Percentiles rank a stretch among this genome's conserved stretches.
phyloP scores from a whole-genome alignment of 768 basidiomycete genomes.

The Fistulinella prunicolor region DNA sequence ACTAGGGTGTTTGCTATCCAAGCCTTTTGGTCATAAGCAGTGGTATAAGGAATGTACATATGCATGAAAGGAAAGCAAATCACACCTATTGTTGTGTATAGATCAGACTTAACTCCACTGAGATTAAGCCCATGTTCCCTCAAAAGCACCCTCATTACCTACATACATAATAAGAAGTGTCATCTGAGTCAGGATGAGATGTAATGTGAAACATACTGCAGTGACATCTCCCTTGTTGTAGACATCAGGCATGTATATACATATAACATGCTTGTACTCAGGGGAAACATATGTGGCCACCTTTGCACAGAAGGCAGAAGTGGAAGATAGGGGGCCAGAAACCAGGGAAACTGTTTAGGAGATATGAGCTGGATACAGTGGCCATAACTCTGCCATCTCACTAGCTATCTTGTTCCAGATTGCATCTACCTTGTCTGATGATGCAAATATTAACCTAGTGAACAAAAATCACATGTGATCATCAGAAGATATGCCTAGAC shows the following conservation, averaged over 20 bases:
- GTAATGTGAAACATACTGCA: slow-evolving; percentile 37
- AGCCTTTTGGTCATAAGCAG: slow-evolving; percentile 38
- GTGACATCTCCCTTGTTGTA: slow-evolving; percentile 60
- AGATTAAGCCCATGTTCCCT: slow-evolving; percentile 63
- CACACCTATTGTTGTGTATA: slow-evolving; percentile 63
- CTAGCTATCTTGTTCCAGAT: slow-evolving; percentile 65
- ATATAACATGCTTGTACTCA: slow-evolving; percentile 62
- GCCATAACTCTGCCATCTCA: slow-evolving; percentile 28
- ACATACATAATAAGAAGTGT: slow-evolving; percentile 2
- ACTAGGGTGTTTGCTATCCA: slow-evolving; percentile 76
- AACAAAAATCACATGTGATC: neutral
- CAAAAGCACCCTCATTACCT: slow-evolving; percentile 68
- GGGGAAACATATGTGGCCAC: slow-evolving; percentile 59
- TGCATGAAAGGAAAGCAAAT: neutral
- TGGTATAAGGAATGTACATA: no score
- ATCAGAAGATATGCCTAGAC: neutral
- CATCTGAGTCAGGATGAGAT: neutral
- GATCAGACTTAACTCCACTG: slow-evolving; percentile 66
- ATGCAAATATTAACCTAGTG: slow-evolving; percentile 65
- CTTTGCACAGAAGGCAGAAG: slow-evolving; percentile 55
- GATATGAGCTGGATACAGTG: neutral
- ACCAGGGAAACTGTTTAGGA: slow-evolving; percentile 52
- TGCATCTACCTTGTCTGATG: slow-evolving; percentile 56
- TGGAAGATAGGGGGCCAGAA: slow-evolving; percentile 59
- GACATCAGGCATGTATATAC: slow-evolving; percentile 68